Evolutionary conservation across 495 filamentous ascomycete genomes (phyloP), one percentile per base, ranked within the genome.

Genomic region (Friedmanniomyces simplex): DNA sequence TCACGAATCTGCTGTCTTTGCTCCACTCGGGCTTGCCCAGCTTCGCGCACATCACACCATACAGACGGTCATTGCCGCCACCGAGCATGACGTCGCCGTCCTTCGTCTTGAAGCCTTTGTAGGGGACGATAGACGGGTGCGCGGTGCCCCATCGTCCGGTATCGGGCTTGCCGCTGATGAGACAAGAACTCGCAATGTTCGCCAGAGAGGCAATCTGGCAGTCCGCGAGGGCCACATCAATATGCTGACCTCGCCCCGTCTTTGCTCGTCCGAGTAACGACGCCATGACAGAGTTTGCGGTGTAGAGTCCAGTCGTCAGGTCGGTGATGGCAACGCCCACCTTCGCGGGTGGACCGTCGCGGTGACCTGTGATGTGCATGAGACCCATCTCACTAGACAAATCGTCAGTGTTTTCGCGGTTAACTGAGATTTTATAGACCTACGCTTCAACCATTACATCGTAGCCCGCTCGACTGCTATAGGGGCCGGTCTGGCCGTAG

Each of bases 111-210:
- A 96, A 98, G 16, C 87, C 85, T 63, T 84, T 80, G 67, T 98
- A 98, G 0, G 93, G 93, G 0, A 98, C 93, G 71, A 98, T 96
- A 0, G 89, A 96, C 89, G 87, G 93, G 76, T 98, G 93, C 45
- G 90, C 90, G 7, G 93, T 98, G 5, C 93, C 93, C 89, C 90
- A 96, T 52, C 93, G 78, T 0, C 93, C 93, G 0, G 80, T 78
- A 71, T 97, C 91, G 57, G 83, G 84, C 68, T 96, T 71, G 8
- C 90, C 90, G 65, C 87, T 94, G 50, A 98, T 89, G 49, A 98
- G 73, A 48, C 82, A 88, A 49, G 89, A 95, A 68, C 88, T 95
- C 11, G 91, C 93, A 61, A 98, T 85, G 70, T 98, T 98, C 1
- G 88, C 79, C 47, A 98, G 72, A 0, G 90, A 95, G 1, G 91